phyloP scores from a whole-genome alignment of 306 rosid genomes.

The Vicia villosa region DNA sequence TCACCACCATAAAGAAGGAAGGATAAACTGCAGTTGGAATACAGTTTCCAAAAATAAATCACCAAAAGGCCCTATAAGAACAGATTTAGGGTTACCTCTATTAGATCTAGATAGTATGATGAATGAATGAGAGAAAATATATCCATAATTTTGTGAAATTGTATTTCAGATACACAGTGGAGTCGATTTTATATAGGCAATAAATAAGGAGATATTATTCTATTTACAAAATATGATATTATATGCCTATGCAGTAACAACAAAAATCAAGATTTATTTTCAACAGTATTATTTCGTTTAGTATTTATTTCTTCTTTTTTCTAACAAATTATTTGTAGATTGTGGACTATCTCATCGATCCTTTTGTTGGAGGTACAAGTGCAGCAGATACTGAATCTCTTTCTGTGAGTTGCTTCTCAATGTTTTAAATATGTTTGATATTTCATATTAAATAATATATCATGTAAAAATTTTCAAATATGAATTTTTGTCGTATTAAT shows the following conservation, averaged over 20 bases:
- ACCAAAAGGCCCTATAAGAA: background rate
- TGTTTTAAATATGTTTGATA: slow-evolving; percentile 26
- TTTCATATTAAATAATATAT: slow-evolving; percentile 9
- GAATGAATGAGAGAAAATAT: background rate
- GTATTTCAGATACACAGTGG: too few relatives aligned
- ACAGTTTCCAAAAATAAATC: background rate
- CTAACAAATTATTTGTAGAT: slow-evolving; percentile 53
- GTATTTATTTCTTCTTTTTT: background rate
- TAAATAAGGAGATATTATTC: background rate
- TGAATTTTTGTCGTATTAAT: slow-evolving; percentile 16
- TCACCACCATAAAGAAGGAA: background rate
- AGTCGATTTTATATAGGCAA: too few relatives aligned
- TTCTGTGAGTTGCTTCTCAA: slow-evolving; percentile 70
- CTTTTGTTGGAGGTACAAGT: slow-evolving; percentile 89
- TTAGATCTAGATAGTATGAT: background rate
- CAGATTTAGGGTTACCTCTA: background rate
- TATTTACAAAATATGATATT: background rate
- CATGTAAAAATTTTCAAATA: background rate
- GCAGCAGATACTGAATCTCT: slow-evolving; percentile 91
- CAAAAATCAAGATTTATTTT: background rate
- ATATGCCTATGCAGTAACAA: background rate
- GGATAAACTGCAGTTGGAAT: background rate
- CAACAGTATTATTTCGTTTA: background rate
- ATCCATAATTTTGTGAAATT: too few relatives aligned
- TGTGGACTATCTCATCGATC: slow-evolving; percentile 92